phyloP scores from a whole-genome alignment of 2,329 filamentous ascomycete genomes.

The Stagonosporopsis cucurbitacearum region DNA sequence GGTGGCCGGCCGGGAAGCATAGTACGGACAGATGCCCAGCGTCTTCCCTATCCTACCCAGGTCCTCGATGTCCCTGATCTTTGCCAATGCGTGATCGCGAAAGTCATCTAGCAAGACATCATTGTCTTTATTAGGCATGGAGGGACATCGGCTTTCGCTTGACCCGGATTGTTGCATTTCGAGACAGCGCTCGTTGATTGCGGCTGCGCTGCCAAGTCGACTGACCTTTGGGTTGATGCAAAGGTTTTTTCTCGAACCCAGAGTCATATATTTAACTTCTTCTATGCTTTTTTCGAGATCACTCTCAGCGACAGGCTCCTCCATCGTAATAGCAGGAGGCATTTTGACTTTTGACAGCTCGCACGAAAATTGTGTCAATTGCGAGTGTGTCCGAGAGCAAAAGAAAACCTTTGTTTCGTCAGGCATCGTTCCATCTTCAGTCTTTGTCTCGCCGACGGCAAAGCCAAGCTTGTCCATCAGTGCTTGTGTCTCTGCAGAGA shows the following conservation, averaged over 20 bases:
- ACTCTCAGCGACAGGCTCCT: constrained; percentile 16
- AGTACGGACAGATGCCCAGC: constrained; percentile 89
- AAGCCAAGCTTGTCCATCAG: constrained; percentile 68
- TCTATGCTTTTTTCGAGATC: constrained; percentile 55
- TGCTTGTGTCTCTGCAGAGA: constrained; percentile 77
- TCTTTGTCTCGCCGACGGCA: constrained; percentile 43
- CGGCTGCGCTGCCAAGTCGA: constrained; percentile 71
- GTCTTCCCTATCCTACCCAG: constrained; percentile 77
- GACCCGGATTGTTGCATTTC: constrained; percentile 80
- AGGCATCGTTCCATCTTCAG: constrained; percentile 58
- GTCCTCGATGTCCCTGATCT: constrained; percentile 92
- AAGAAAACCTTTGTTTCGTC: constrained; percentile 87
- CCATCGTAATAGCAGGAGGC: constrained; percentile 67
- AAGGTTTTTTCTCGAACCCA: constrained; percentile 84
- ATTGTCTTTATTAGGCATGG: constrained; percentile 79
- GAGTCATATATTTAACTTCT: constrained; percentile 77
- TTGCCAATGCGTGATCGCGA: constrained; percentile 82
- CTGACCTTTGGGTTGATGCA: constrained; percentile 89
- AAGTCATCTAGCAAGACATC: constrained; percentile 77
- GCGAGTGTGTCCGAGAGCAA: constrained; percentile 91
- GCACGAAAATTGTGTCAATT: constrained; percentile 84
- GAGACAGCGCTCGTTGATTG: constrained; percentile 91
- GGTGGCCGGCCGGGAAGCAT: constrained; percentile 87
- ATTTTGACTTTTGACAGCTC: constrained; percentile 81
- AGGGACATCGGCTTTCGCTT: constrained; percentile 72